Evolutionary conservation across 1,284 basidiomycete genomes (phyloP), one percentile per base, ranked within the genome.

Genomic region (Ceratobasidium sp.): DNA sequence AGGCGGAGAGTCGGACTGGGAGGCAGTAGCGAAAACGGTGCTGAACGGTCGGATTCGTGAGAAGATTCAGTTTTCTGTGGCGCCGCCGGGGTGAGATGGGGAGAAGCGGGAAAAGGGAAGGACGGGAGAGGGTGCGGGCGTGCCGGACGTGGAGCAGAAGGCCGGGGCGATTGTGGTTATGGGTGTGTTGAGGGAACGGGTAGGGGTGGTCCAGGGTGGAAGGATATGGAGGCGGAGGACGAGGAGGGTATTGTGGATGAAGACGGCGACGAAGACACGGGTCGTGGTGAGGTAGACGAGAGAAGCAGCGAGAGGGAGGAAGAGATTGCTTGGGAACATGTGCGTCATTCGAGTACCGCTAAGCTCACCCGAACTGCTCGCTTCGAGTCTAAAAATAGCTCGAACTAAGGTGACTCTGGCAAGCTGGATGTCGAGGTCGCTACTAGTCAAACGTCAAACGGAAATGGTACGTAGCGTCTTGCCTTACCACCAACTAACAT

Each of bases 11-110:
- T 95, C 97, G 0, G 97, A 99, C 85, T 85, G 94, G 69, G 95
- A 99, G 84, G 92, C 94, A 3, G 95, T 97, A 18, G 95, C 97
- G 46, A 99, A 97, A 88, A 97, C 99, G 86, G 89, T 99, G 64
- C 87, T 99, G 82, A 96, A 94, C 85, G 98, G 99, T 85, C 99
- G 97, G 98, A 97, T 98, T 79, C 89, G 98, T 76, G 98, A 98
- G 33, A 94, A 97, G 82, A 95, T 97, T 83, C 95, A 95, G 44
- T 97, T 91, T 87, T 97, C 96, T 82, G 95, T 95, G 28, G 84
- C 92, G 12, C 95, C 66, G 64, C 72, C 51, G 80, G 85, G 77
- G 86, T 4, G 84, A 23, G 85, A 83, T 44, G 79, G 73, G 18
- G 80, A 78, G 3, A 77, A 20, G 80, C 70, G 10, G 81, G 82